Conservation (phyloP, 768 basidiomycete genomes). For the Calocybe gangraenosa region DNA sequence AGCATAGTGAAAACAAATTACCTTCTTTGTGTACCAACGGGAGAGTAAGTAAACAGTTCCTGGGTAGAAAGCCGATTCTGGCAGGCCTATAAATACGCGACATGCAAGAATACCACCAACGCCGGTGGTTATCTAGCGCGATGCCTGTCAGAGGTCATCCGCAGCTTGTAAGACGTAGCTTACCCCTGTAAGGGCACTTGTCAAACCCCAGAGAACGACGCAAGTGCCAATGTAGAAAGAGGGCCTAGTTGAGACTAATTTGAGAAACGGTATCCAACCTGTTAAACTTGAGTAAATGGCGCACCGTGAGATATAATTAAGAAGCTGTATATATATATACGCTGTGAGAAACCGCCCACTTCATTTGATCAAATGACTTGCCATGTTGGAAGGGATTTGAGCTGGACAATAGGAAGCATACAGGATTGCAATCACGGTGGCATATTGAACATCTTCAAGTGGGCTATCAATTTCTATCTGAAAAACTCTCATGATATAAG, state of each 20-base stretch:
- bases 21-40: slow-evolving; percentile 58
- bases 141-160: background rate
- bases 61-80: slow-evolving; percentile 67
- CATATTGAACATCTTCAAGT: slow-evolving; percentile 48
- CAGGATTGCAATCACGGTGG: slow-evolving; percentile 46
- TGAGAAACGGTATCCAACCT: background rate
- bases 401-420: slow-evolving; percentile 60
- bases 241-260: too few species aligned
- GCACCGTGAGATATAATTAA: slow-evolving; percentile 27
- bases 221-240: slow-evolving; percentile 38
- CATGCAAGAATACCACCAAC: slow-evolving; percentile 53
- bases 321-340: slow-evolving; percentile 36
- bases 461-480: slow-evolving; percentile 15
- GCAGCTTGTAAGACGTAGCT: background rate
- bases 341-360: background rate
- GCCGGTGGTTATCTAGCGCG: slow-evolving; percentile 44
- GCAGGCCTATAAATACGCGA: slow-evolving; percentile 61
- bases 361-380: slow-evolving; percentile 17
- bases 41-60: slow-evolving; percentile 45
- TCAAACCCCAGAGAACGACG: slow-evolving; percentile 59
- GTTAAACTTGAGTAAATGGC: background rate
- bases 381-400: slow-evolving; percentile 68
- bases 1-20: slow-evolving; percentile 2
- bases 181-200: slow-evolving; percentile 61
- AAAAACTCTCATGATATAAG: background rate